Evolutionary conservation across 139 green algal species (phyloP).

Genomic region (Chlamydomonas eustigma): DNA sequence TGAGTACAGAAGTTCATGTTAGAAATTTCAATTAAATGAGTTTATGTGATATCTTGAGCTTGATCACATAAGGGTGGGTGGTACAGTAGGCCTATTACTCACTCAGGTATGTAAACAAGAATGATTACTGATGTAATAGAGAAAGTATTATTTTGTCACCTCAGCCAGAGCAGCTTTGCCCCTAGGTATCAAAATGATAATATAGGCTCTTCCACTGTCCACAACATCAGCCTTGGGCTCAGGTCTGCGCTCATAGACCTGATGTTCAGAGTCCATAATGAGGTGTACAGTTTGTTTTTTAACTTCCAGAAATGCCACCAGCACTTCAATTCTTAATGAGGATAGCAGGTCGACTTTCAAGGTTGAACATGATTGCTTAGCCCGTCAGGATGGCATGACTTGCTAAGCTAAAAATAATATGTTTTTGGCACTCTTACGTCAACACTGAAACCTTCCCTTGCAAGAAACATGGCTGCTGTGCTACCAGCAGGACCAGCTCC

Average conservation of each 20-base stretch:
- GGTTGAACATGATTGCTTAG: too few species aligned
- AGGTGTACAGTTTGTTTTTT: too few species aligned
- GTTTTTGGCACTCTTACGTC: too few species aligned
- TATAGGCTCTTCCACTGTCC: conserved; percentile 49
- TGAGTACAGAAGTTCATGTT: too few species aligned
- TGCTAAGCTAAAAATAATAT: too few species aligned
- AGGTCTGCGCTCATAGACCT: conserved; percentile 52
- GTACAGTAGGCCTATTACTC: not conserved
- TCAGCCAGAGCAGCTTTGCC: conserved; percentile 43
- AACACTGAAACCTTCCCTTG: conserved; percentile 44
- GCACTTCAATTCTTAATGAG: too few species aligned
- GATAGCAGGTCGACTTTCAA: too few species aligned
- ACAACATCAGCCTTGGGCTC: conserved; percentile 43
- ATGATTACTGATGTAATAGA: not conserved
- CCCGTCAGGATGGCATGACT: too few species aligned
- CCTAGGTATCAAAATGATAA: conserved; percentile 53
- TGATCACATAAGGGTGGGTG: not conserved
- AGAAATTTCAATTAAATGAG: too few species aligned
- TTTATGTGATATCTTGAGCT: too few species aligned
- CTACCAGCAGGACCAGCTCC: conserved; percentile 33
- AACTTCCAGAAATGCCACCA: not conserved
- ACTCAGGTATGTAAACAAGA: not conserved
- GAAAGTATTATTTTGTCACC: conserved; percentile 22
- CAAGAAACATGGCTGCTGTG: conserved; percentile 46
- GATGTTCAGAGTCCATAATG: too few species aligned